Conservation (phyloP, 257 asterid species). For the Paraleonurus japonicus region DNA sequence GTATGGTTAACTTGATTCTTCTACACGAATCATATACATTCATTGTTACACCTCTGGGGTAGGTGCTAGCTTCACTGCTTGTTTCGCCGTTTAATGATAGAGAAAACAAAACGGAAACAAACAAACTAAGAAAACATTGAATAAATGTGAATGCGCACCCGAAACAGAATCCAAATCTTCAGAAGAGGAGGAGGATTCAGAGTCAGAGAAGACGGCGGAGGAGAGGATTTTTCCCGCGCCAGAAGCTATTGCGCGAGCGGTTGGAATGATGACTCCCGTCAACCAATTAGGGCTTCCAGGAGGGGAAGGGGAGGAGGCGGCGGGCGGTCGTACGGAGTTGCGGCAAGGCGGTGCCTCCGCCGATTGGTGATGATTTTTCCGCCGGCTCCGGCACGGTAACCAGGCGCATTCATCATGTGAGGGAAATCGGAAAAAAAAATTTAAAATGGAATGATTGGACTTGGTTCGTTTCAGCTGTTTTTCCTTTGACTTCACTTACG, state of each 20-base stretch:
- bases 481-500: background rate
- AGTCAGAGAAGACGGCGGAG: constrained; percentile 44
- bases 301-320: constrained; percentile 22
- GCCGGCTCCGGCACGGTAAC: constrained; percentile 37
- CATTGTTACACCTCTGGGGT: background rate
- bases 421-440: constrained; percentile 17
- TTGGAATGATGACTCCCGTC: constrained; percentile 33
- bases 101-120: background rate
- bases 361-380: constrained; percentile 35
- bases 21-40: background rate
- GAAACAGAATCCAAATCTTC: constrained; percentile 34
- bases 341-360: constrained; percentile 35
- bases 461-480: constrained; percentile 11
- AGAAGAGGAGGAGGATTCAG: constrained; percentile 44
- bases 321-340: constrained; percentile 36
- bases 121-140: background rate
- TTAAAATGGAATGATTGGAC: constrained; percentile 21
- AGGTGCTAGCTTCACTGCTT: background rate
- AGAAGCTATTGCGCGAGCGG: constrained; percentile 51
- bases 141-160: constrained; percentile 30
- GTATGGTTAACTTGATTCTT: background rate
- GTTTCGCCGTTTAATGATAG: background rate
- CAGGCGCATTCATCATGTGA: constrained; percentile 23
- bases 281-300: constrained; percentile 44
- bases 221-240: constrained; percentile 66